Evolutionary conservation across 2,329 filamentous ascomycete genomes (phyloP), one percentile per base, ranked within the genome.

Genomic region (Trichoderma breve): DNA sequence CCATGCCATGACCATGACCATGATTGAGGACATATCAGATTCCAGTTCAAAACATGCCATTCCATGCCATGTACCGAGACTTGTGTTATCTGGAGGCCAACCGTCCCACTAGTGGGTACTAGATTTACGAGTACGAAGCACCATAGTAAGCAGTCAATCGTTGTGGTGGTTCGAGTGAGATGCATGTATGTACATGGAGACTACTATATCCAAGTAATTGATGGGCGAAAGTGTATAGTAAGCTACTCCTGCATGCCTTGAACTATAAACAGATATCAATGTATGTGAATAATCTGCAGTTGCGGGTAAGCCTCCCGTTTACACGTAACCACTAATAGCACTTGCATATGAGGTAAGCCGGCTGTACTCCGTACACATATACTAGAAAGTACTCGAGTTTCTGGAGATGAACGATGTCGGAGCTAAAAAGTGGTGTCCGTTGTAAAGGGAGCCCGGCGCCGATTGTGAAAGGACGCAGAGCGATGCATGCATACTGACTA

Each of bases 81-180:
- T 53, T 61, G 4, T 14, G 11, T 14, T 30, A 51, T 58, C 39
- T 60, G n/a, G 12, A 60, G 55, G 53, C n/a, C 43, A 58, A 26
- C 26, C 24, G 8, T 24, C 7, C n/a, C 55, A 15, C 36, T 68
- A 68, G 51, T n/a, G 32, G 24, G 18, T 21, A 12, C 32, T 21
- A 57, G 32, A 53, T 36, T 67, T 67, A 57, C 64, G 64, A 67
- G 64, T 57, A 67, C 64, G 64, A 68, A 32, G 26, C n/a, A 53
- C 15, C 30, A 15, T 24, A 32, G 21, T n/a, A 30, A 58, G n/a
- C 14, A 55, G 47, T 39, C 30, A 24, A 24, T 53, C 47, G 47
- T 24, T 11, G 47, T 24, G 5, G 47, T 53, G 47, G 47, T 51
- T 51, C n/a, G 43, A 51, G 43, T 51, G 43, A 21, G 43, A 51